Base-by-base conservation (phyloP, 768 basidiomycete species). In the Hydnum rufescens region DNA sequence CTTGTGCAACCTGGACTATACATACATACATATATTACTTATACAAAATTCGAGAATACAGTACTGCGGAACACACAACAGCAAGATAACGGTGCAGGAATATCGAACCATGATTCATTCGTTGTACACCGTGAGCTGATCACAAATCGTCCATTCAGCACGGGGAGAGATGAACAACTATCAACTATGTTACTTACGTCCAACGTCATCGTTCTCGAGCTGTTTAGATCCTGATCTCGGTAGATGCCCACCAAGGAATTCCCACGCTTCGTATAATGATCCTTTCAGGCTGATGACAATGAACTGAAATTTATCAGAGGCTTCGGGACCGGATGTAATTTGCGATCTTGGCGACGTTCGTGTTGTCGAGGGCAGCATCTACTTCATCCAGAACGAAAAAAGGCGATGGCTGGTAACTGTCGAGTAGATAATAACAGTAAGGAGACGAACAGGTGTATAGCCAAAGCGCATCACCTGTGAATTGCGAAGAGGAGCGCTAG, bases 341-440 rank as follows among this genome's bases (percentile, higher is more conserved):
- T 8, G 93, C 93, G 31, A 97, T 78, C 63, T 90, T 88, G 32
- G 87, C 85, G 2, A 96, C 93, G 58, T 99, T 97, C n/a, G 90
- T 95, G 63, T 96, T 93, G 67, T 97, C 93, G 36, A 97, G 72
- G 0, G 95, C 93, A 6, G 95, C 95, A 58, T 97, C 93, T 25
- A 95, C 89, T 66, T 97, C 93, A 61, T 97, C 93, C n/a, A 97
- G 72, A 13, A 96, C 93, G 63, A 97, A 96, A 71, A 96, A 96
- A 0, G 92, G 93, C 2, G 92, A 85, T 0, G 92, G 93, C 62
- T 92, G 90, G 63, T 87, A 96, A 59, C 92, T 92, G 54, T 0
- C 8, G 26, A 48, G 26, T 16, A 47, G 25, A 25, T 28, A 8
- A 16, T 47, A 8, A 28, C 44, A 13, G 8, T 47, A 13, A 13